Conservation (phyloP, 768 basidiomycete species). For the Termitomyces sp. region DNA sequence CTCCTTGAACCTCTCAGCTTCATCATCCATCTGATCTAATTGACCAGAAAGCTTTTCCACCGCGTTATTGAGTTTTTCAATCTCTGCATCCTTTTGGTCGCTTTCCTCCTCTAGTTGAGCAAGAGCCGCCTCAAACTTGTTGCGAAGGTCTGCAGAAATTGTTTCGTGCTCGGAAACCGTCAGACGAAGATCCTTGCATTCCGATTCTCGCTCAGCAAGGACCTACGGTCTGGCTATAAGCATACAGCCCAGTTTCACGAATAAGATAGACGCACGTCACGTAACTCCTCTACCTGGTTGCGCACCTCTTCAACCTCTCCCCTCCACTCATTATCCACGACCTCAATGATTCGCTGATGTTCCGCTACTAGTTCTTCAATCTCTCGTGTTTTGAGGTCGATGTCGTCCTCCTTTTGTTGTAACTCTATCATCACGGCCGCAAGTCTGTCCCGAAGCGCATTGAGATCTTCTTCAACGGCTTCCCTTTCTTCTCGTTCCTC, state of each 20-base stretch:
- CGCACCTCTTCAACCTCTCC: slow-evolving; percentile 83
- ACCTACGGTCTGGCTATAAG: slow-evolving; percentile 37
- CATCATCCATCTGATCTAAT: slow-evolving; percentile 84
- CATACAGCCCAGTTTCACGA: slow-evolving; percentile 3
- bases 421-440: slow-evolving; percentile 80
- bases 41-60: slow-evolving; percentile 79
- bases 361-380: slow-evolving; percentile 76
- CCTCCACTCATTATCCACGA: slow-evolving; percentile 82
- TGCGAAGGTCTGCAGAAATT: slow-evolving; percentile 63
- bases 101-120: slow-evolving; percentile 76
- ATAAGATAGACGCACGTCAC: slow-evolving; percentile 47
- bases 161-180: slow-evolving; percentile 74
- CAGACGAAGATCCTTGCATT: slow-evolving; percentile 70
- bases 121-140: slow-evolving; percentile 71
- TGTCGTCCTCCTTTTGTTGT: slow-evolving; percentile 83
- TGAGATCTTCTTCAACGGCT: slow-evolving; percentile 75
- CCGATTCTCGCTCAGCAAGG: slow-evolving; percentile 74
- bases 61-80: slow-evolving; percentile 68
- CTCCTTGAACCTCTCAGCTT: slow-evolving; percentile 73
- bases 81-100: slow-evolving; percentile 76
- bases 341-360: slow-evolving; percentile 66
- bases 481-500: slow-evolving; percentile 75
- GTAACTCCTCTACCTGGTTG: slow-evolving; percentile 74
- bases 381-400: slow-evolving; percentile 74
- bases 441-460: slow-evolving; percentile 68